Conservation (phyloP, 192 early-diverging fungal species). For the Entomortierella beljakovae region DNA sequence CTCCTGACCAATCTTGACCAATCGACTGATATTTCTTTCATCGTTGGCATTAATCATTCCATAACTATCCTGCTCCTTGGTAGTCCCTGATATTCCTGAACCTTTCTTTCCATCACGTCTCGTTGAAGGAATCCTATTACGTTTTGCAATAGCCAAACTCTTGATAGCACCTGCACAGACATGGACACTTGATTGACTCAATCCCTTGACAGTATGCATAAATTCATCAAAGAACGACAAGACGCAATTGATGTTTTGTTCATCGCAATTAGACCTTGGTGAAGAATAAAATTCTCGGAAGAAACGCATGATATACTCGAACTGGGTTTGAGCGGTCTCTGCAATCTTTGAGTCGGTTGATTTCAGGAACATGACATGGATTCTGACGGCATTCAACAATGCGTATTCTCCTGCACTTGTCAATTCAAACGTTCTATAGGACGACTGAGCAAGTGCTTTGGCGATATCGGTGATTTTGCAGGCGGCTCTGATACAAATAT, state of each 20-base stretch:
- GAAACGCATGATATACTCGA: conserved; percentile 51
- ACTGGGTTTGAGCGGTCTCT: conserved; percentile 30
- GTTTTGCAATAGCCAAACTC: conserved; percentile 43
- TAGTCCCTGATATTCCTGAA: neutral
- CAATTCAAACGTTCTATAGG: conserved; percentile 29
- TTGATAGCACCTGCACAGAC: conserved; percentile 51
- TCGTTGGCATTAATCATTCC: conserved; percentile 1
- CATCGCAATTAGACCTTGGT: conserved; percentile 33
- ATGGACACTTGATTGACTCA: conserved; percentile 41
- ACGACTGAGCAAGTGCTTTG: conserved; percentile 39
- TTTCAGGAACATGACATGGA: conserved; percentile 52
- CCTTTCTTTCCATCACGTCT: neutral
- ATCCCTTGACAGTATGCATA: conserved; percentile 53
- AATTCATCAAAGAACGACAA: conserved; percentile 53
- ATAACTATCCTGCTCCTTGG: conserved; percentile 1
- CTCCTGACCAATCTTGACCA: conserved; percentile 50
- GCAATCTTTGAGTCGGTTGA: conserved; percentile 38
- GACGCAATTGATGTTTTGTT: conserved; percentile 49
- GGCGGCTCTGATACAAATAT: conserved; percentile 52
- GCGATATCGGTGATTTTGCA: conserved; percentile 53
- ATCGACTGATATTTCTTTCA: conserved; percentile 26
- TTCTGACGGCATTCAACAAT: conserved; percentile 45
- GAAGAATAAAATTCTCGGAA: conserved; percentile 53
- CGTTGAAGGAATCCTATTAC: conserved; percentile 22
- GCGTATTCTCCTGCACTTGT: conserved; percentile 47